Conservation (phyloP, 306 rosid species). For the Senna tora region DNA sequence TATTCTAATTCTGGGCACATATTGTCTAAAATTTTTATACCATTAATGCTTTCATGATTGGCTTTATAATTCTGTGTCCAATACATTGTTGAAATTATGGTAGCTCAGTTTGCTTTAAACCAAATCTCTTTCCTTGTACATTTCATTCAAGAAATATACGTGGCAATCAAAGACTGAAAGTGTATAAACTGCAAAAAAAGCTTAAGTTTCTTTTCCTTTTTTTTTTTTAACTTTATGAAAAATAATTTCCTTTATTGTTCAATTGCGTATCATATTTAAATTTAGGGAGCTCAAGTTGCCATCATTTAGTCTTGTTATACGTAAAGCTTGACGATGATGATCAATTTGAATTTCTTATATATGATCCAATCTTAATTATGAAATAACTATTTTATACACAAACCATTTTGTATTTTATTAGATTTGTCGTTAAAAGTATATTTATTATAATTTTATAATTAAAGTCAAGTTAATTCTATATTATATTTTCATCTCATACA, state of each 20-base stretch:
- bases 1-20: background rate
- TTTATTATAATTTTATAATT: too few species aligned
- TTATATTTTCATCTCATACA: background rate
- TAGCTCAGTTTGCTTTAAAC: background rate
- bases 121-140: background rate
- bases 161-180: background rate
- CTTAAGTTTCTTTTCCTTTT: background rate
- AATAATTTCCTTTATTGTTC: conserved; percentile 17
- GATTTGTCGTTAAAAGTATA: too few species aligned
- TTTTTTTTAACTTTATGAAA: background rate
- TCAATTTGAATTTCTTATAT: too few species aligned
- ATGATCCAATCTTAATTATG: too few species aligned
- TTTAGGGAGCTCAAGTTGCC: conserved; percentile 22
- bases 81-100: background rate
- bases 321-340: too few species aligned
- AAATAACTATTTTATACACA: too few species aligned
- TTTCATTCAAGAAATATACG: background rate
- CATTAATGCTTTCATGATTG: background rate
- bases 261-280: background rate
- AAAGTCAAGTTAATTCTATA: too few species aligned
- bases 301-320: background rate
- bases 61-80: background rate
- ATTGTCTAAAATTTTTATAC: background rate
- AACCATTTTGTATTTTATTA: too few species aligned
- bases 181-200: background rate